Conservation (phyloP, 345 rosid genomes). For the Crucihimalaya himalaica region DNA sequence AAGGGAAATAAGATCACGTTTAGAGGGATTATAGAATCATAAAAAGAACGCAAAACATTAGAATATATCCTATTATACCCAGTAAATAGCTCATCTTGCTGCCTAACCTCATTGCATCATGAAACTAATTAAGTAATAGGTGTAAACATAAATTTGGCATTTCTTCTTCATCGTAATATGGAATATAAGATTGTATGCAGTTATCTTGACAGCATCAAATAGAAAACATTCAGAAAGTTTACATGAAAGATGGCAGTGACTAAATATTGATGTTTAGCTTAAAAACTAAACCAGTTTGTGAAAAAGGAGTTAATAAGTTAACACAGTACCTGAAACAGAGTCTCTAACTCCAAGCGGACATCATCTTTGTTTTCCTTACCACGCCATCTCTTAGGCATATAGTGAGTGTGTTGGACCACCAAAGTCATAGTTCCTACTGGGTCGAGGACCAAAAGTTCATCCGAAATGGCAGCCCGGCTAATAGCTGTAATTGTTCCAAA, state of each 20-base stretch:
- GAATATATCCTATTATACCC: not conserved
- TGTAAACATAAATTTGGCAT: not conserved
- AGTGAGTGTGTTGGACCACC: conserved; percentile 93
- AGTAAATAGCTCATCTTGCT: not conserved
- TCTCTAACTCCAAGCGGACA: conserved; percentile 84
- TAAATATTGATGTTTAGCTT: not conserved
- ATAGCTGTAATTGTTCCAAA: conserved; percentile 97
- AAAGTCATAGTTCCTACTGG: conserved; percentile 86
- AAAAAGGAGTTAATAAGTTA: not conserved
- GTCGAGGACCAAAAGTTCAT: conserved; percentile 84
- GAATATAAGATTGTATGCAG: not conserved
- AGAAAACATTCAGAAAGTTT: conserved; percentile 1
- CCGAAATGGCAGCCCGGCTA: conserved; percentile 91
- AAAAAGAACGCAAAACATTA: not conserved
- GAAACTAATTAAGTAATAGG: not conserved
- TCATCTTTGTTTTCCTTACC: conserved; percentile 78
- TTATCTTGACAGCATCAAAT: not conserved
- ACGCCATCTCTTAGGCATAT: conserved; percentile 99
- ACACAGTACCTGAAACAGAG: conserved; percentile 80
- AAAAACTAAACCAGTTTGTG: not conserved
- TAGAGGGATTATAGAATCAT: not conserved
- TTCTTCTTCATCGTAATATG: not conserved
- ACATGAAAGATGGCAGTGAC: not conserved
- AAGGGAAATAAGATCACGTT: not conserved
- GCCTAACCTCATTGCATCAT: not conserved